A percentile compares a stretch with the other conserved stretches of the same genome.
Evolutionary conservation across 2,329 filamentous ascomycete genomes (phyloP).

Genomic region (Scedosporium minutisporum): DNA sequence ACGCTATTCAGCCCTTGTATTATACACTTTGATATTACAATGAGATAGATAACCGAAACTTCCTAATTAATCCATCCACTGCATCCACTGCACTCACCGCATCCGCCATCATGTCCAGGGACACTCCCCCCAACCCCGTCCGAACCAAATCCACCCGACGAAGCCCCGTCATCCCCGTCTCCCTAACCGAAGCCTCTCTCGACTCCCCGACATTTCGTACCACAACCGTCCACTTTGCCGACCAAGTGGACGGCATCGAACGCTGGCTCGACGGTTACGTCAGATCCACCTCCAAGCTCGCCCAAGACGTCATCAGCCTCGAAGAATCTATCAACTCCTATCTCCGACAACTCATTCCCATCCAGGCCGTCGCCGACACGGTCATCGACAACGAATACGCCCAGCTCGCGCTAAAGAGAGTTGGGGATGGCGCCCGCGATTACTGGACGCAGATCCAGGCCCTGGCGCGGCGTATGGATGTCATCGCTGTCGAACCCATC

Average conservation of each 20-base stretch:
- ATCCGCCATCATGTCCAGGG: background rate
- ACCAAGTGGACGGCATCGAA: constrained; percentile 86
- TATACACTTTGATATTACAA: background rate
- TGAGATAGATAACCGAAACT: background rate
- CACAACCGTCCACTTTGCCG: constrained; percentile 73
- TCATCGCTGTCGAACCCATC: constrained; percentile 71
- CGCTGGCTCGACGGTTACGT: constrained; percentile 70
- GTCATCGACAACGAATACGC: constrained; percentile 94
- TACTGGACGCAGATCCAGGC: constrained; percentile 73
- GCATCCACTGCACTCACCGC: background rate
- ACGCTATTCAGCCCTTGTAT: background rate
- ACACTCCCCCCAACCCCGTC: background rate
- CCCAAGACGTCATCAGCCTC: constrained; percentile 58
- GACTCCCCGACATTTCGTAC: constrained; percentile 95
- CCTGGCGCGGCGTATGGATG: constrained; percentile 69
- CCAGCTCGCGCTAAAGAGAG: constrained; percentile 71
- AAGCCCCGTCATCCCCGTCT: constrained; percentile 57
- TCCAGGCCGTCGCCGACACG: constrained; percentile 65
- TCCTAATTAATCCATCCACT: too few species aligned
- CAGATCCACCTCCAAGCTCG: constrained; percentile 42
- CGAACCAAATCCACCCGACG: constrained; percentile 7
- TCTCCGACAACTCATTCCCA: constrained; percentile 65
- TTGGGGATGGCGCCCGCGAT: constrained; percentile 77
- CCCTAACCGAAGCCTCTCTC: constrained; percentile 86
- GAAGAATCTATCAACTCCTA: constrained; percentile 74